Conservation (phyloP, 805 yeast genomes). For the Monosporozyma aquatica region DNA sequence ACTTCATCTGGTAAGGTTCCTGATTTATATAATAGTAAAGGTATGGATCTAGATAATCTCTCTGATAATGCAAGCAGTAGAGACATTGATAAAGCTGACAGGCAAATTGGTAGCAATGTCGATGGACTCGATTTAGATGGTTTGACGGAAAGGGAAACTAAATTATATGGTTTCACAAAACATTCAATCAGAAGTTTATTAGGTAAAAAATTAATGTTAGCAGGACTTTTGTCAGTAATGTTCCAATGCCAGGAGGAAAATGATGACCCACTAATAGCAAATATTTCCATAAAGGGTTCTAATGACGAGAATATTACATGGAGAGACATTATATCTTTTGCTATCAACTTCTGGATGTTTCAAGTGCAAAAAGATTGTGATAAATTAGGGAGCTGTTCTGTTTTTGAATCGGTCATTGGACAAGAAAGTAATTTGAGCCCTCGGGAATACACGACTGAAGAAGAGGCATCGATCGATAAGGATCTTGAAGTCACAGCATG, state of each 20-base stretch:
- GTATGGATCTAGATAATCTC: neutral
- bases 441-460: neutral
- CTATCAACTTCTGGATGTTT: conserved; percentile 59
- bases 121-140: neutral
- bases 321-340: conserved; percentile 62
- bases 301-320: conserved; percentile 39
- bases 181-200: conserved; percentile 36
- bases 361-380: conserved; percentile 15
- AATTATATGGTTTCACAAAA: neutral
- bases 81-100: neutral
- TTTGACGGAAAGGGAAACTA: neutral
- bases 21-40: conserved; percentile 15
- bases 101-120: neutral
- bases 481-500: conserved; percentile 21
- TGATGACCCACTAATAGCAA: conserved; percentile 15
- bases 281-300: conserved; percentile 7
- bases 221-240: conserved; percentile 59
- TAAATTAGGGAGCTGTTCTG: conserved; percentile 5
- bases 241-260: conserved; percentile 68
- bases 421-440: neutral
- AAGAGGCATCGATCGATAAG: neutral
- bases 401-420: neutral
- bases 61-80: neutral
- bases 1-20: neutral
- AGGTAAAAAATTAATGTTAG: conserved; percentile 56